Evolutionary conservation across 495 filamentous ascomycete species (phyloP), one percentile per base, ranked within the genome.

Genomic region (Amniculicola lignicola): DNA sequence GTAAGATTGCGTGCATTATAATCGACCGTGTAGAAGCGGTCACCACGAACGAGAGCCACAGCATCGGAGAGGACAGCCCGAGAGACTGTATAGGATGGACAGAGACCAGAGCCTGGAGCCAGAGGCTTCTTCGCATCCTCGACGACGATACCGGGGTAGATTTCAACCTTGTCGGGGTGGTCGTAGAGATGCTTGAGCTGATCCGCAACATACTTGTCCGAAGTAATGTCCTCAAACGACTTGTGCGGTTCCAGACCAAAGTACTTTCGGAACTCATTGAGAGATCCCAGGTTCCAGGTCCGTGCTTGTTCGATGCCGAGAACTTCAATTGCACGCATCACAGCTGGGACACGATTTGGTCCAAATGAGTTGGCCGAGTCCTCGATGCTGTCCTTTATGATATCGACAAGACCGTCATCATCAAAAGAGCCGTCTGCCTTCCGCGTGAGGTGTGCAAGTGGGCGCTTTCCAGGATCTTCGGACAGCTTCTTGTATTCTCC

Each of bases 211-310:
- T 80, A 78, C 5, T 82, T 82, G 64, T 95, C 84, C 0, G 81
- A 75, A 63, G 90, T 95, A 74, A 95, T 94, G 50, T 89, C 85
- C 55, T 91, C 85, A 49, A 96, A 96, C 0, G 78, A 85, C 60
- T 83, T 76, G 64, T 95, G 81, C 0, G 82, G 81, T 54, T 82
- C 79, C 15, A 96, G 72, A 9, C 81, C 83, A 62, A 94, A 92
- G 73, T 87, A 88, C 58, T 82, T 76, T 29, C 90, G 77, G 73
- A 96, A 91, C 68, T 96, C 90, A 67, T 96, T 96, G 46, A 96
- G 72, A 2, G 87, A 85, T 0, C 86, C 85, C 19, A 90, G 63
- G 57, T 89, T 88, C 90, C 90, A 95, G 16, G 80, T 77, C 9
- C 90, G 82, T 2, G 86, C 84, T 59, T 94, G 89, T 59, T 89